These are phyloP conservation scores for Ogataea glucozyma DNA, from an alignment of 805 yeast species.

Conservation along the genomic window DNA sequence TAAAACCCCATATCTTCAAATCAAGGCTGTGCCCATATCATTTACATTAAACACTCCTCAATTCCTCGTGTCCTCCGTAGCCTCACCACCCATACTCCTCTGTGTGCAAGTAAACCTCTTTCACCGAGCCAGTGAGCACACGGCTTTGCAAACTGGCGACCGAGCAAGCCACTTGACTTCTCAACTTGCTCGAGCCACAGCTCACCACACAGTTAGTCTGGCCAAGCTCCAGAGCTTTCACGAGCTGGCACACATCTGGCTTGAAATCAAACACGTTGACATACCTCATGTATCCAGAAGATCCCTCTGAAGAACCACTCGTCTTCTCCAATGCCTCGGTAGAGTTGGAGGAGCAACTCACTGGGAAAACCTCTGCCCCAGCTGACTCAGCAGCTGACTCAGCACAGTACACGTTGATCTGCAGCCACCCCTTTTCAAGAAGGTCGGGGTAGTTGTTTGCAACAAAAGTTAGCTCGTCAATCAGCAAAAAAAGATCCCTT, in stretches of 20 bases:
- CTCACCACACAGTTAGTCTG: slow-evolving; percentile 43
- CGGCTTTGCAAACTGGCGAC: slow-evolving; percentile 44
- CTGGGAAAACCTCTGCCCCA: no score
- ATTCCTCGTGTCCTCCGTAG: no score
- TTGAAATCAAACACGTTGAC: slow-evolving; percentile 11
- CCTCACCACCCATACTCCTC: slow-evolving; percentile 54
- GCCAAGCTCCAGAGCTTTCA: slow-evolving; percentile 30
- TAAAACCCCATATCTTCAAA: no score
- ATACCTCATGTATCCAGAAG: background rate
- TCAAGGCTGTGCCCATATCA: no score
- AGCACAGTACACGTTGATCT: slow-evolving; percentile 20
- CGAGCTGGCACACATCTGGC: slow-evolving; percentile 17
- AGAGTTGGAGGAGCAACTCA: no score
- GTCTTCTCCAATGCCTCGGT: no score
- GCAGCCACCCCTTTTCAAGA: slow-evolving; percentile 12
- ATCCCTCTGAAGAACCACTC: background rate
- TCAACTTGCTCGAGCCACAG: slow-evolving; percentile 48
- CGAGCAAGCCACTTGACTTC: slow-evolving; percentile 39
- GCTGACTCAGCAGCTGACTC: no score
- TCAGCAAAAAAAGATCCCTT: slow-evolving; percentile 43
- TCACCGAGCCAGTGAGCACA: slow-evolving; percentile 31
- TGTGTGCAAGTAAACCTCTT: slow-evolving; percentile 51
- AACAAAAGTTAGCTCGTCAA: slow-evolving; percentile 38
- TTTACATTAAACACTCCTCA: no score
- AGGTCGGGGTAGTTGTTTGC: slow-evolving; percentile 34